Evolutionary conservation across 768 basidiomycete species (phyloP), one percentile per base, ranked within the genome.

Genomic region (Sporobolomyces roseus): DNA sequence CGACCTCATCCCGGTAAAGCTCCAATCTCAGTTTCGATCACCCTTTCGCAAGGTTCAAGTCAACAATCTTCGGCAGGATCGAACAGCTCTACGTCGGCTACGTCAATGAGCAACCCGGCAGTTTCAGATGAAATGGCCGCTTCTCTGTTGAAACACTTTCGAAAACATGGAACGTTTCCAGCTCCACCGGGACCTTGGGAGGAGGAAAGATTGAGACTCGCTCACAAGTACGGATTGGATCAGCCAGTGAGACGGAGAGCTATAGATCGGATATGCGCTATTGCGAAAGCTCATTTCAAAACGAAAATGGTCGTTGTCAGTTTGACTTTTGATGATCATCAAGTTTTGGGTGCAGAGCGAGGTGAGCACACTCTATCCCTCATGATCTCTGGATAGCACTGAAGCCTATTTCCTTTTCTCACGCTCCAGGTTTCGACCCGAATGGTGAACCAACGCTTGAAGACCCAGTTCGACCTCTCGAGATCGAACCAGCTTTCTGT

Each of bases 261-360:
- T 7, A 65, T 69, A 32, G 68, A 69, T 29, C 56, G 68, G 1
- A 65, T 69, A 27, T 69, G 68, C 30, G 48, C 35, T 0, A 58
- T 69, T 21, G 68, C 68, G 7, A 64, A 65, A 51, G 19, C n/a
- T 14, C 59, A 69, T 45, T 69, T 69, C 46, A 49, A 41, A 25
- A 69, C 68, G 33, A 61, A 50, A 25, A 46, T 46, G 35, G 68
- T 64, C 19, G 63, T 69, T n/a, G 60, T 69, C 51, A 54, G 50
- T 19, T 23, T 69, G 51, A 66, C 65, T 0, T 53, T 71, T 23
- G 70, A 71, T 29, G 61, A 66, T 49, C 50, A 66, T 32, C 70
- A 71, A 35, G 55, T 71, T 4, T 52, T 71, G 27, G 70, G 64
- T 16, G 70, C 65, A 29, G 70, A 71, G 29, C 55, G 56, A 29